Percentiles rank a stretch among this genome's conserved stretches.
Evolutionary conservation across 371 early-diverging fungal genomes (phyloP).

Genomic region (Paramicrosporidium saccamoebae): DNA sequence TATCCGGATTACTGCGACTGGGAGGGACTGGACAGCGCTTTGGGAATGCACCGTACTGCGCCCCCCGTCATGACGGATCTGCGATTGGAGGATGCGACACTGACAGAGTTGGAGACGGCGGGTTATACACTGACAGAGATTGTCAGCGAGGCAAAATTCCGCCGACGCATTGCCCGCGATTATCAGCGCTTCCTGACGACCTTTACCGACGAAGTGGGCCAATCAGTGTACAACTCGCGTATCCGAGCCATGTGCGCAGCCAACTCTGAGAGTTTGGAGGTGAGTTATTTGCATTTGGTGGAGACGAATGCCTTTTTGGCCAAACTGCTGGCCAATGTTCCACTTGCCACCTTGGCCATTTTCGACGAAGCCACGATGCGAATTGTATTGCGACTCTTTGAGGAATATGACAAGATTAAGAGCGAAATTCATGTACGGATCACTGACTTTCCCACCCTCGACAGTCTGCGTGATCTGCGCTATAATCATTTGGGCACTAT

Average conservation of each 20-base stretch:
- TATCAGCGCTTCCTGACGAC: constrained; percentile 60
- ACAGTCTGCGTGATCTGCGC: constrained; percentile 63
- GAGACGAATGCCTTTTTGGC: constrained; percentile 38
- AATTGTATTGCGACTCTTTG: constrained; percentile 56
- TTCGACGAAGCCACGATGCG: constrained; percentile 75
- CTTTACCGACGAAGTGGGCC: constrained; percentile 42
- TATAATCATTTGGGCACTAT: constrained; percentile 75
- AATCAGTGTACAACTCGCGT: constrained; percentile 63
- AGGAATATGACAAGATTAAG: constrained; percentile 66
- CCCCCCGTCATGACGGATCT: no score
- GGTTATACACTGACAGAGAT: no score
- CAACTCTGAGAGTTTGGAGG: constrained; percentile 61
- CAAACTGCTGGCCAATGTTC: constrained; percentile 53
- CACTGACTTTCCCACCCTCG: constrained; percentile 48
- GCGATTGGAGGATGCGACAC: no score
- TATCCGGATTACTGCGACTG: no score
- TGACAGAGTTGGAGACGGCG: constrained; percentile 5
- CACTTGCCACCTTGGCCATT: constrained; percentile 48
- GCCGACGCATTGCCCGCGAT: constrained; percentile 41
- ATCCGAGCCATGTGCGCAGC: constrained; percentile 62
- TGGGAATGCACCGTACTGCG: no score
- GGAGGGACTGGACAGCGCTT: no score
- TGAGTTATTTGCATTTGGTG: constrained; percentile 43
- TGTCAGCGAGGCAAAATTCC: constrained; percentile 29
- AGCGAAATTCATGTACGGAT: constrained; percentile 85